Percentiles rank a stretch among this genome's conserved stretches.
Conservation (phyloP, 257 asterid species). For the Forsythia suspensa region DNA sequence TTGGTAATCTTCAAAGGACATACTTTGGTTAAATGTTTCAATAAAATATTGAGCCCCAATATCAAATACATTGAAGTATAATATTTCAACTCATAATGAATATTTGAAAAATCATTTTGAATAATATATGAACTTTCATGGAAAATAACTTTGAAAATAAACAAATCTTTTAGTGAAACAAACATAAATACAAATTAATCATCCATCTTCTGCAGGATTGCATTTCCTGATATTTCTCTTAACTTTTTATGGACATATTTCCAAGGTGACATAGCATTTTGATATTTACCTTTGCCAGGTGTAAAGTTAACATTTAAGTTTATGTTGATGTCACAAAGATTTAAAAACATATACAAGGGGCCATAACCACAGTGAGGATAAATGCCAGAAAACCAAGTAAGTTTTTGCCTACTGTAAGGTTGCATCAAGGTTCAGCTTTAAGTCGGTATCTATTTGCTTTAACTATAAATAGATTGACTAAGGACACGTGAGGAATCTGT, state of each 20-base stretch:
- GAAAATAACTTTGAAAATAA: background rate
- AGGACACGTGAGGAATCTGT: background rate
- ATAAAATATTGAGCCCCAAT: background rate
- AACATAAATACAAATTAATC: background rate
- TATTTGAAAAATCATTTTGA: background rate
- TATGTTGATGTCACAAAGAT: background rate
- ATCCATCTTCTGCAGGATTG: background rate
- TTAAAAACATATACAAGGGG: background rate
- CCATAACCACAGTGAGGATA: background rate
- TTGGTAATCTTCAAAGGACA: background rate
- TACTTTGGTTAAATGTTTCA: no score
- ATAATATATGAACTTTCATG: background rate
- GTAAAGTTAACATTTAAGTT: no score
- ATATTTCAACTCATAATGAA: background rate
- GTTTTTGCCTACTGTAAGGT: background rate
- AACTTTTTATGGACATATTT: background rate
- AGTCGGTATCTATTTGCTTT: background rate
- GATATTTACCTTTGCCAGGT: background rate
- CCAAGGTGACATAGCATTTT: background rate
- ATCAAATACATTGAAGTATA: background rate
- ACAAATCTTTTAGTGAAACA: background rate
- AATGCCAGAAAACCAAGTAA: background rate
- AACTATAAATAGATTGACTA: no score
- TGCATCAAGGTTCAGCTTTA: background rate
- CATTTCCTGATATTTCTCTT: background rate